phyloP scores from a whole-genome alignment of 352 stramenopile species.

The Blastocystis sp. region DNA sequence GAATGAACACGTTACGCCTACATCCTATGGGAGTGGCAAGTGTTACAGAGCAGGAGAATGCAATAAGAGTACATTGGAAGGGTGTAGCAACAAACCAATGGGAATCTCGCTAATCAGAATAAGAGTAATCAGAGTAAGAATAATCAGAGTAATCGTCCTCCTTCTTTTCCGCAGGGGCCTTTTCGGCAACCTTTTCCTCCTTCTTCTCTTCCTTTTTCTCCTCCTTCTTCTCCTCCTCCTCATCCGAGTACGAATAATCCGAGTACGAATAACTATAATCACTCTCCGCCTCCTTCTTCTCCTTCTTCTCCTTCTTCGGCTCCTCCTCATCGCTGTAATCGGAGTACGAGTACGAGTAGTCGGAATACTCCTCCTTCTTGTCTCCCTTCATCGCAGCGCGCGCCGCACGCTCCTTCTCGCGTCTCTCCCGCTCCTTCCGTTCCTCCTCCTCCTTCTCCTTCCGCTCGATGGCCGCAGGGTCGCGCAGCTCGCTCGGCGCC shows the following conservation, averaged over 20 bases:
- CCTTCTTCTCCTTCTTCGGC: neutral
- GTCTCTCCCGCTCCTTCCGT: neutral
- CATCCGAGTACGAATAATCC: constrained; percentile 40
- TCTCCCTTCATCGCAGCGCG: neutral
- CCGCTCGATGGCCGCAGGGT: constrained; percentile 8
- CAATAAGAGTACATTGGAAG: no score
- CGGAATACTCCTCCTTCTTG: neutral
- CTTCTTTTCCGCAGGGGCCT: neutral
- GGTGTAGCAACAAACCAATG: neutral
- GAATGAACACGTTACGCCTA: no score
- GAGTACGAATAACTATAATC: constrained; percentile 44
- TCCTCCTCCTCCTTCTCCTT: neutral
- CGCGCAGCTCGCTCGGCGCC: neutral
- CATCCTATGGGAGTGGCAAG: no score
- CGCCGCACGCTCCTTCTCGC: neutral
- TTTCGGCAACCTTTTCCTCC: neutral
- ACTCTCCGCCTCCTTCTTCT: neutral
- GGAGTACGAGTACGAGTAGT: neutral
- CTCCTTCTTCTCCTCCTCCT: neutral
- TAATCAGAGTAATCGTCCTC: neutral
- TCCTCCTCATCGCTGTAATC: neutral
- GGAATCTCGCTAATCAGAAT: neutral
- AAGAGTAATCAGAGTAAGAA: neutral
- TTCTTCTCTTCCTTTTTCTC: neutral
- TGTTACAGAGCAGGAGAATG: no score